These are phyloP conservation scores for Hura crepitans DNA, from an alignment of 441 rosid genomes.

Conservation along the genomic window DNA sequence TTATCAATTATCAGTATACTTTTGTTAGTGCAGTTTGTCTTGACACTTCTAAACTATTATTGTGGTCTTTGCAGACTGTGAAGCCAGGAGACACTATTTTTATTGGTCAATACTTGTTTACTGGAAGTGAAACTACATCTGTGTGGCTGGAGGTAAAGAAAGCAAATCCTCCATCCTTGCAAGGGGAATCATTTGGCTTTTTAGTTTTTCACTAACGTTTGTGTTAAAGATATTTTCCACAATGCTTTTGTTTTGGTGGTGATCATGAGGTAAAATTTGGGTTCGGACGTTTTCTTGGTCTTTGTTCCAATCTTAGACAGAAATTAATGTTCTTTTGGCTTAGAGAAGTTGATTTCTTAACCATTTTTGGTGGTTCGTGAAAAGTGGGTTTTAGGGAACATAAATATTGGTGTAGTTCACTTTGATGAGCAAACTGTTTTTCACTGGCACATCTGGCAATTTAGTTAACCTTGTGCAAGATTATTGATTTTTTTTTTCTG, in stretches of 20 bases:
- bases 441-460: not conserved
- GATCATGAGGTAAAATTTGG: too few species aligned
- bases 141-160: constrained; percentile 91
- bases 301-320: not conserved
- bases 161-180: not conserved
- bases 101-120: constrained; percentile 87
- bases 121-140: constrained; percentile 98
- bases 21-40: not conserved
- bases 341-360: not conserved
- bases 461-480: constrained; percentile 8
- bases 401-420: not conserved
- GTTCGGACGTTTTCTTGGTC: too few species aligned
- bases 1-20: constrained; percentile 11
- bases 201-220: not conserved
- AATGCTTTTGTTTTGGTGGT: not conserved
- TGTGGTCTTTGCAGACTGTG: constrained; percentile 63
- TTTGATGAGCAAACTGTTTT: not conserved
- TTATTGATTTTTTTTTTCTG: constrained; percentile 14
- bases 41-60: constrained; percentile 6
- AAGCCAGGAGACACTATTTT: constrained; percentile 93
- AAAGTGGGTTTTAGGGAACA: not conserved
- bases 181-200: not conserved
- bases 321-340: not conserved
- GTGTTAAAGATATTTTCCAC: not conserved
- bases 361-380: not conserved